Conservation (phyloP, 163 green algal species). For the Prototheca wickerhamii region DNA sequence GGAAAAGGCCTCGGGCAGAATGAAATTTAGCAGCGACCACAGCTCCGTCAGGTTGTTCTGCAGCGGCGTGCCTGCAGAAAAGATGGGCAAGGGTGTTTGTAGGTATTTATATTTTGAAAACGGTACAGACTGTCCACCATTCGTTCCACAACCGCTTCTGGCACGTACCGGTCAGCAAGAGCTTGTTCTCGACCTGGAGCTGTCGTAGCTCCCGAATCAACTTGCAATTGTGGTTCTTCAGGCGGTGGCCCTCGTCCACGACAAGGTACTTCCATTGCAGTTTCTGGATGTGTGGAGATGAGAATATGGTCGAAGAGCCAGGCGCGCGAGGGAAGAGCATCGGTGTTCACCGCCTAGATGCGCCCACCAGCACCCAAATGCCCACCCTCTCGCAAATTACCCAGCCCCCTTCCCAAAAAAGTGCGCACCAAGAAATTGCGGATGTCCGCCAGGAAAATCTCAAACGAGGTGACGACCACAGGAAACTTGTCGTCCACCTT, state of each 20-base stretch:
- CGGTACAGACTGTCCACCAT: background rate
- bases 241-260: slow-evolving; percentile 47
- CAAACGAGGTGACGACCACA: slow-evolving; percentile 89
- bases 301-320: no score
- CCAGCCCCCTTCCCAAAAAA: background rate
- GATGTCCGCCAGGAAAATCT: slow-evolving; percentile 89
- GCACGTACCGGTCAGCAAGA: slow-evolving; percentile 93
- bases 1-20: slow-evolving; percentile 88
- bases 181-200: slow-evolving; percentile 74
- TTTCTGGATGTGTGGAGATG: no score
- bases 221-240: slow-evolving; percentile 75
- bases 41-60: slow-evolving; percentile 97
- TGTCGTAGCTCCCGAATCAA: slow-evolving; percentile 78
- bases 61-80: slow-evolving; percentile 77
- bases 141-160: background rate
- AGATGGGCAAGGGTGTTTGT: background rate
- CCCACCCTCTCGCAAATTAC: background rate
- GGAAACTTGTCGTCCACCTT: slow-evolving; percentile 57
- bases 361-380: no score
- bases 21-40: slow-evolving; percentile 96
- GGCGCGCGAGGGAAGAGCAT: no score
- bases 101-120: background rate
- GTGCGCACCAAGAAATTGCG: slow-evolving; percentile 55
- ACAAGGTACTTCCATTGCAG: slow-evolving; percentile 73
- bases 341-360: no score